Evolutionary conservation across 2,329 filamentous ascomycete genomes (phyloP), one percentile per base, ranked within the genome.

Genomic region (Pseudogymnoascus sp.): DNA sequence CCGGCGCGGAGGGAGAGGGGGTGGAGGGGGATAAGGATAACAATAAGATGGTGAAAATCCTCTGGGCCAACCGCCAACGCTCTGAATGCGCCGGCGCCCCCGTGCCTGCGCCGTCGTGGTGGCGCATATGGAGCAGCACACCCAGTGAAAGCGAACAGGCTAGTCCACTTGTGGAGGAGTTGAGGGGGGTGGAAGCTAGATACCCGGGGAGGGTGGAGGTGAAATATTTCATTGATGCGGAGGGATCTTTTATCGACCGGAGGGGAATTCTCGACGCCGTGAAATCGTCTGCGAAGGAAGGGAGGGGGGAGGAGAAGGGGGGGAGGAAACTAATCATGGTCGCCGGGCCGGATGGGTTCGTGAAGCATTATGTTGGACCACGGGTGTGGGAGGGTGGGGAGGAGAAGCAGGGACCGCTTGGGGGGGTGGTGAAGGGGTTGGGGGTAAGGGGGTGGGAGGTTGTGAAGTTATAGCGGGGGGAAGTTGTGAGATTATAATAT

Each of bases 281-380:
- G 6, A 62, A 62, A 36, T 61, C 57, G 16, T 62, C 62, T 2
- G 28, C 73, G 76, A 62, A 73, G 74, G 60, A 60, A 13, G 2
- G 65, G 72, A 37, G 67, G 71, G 45, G 66, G 76, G 62, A 73
- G 74, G 60, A 60, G 68, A n/a, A 2, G 65, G 72, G 37, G 67
- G 71, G 45, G 66, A 68, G 39, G 41, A 81, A 83, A 0, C 74
- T 96, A 19, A 79, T 97, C n/a, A 80, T 96, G 64, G 84, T 98
- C 1, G 96, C 92, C 0, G 95, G 95, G 0, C 93, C 95, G 0
- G 91, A 96, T 63, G 93, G 95, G 0, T 98, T 98, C 76, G 83
- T 98, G 41, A 83, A 84, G 48, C 83, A 89, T 68, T 90, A 90
- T 77, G 91, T 92, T 2, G 93, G 95, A 1, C 80, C 86, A 8